These are phyloP conservation scores for Talaromyces thailandensis DNA, from an alignment of 495 filamentous ascomycete species.

Conservation along the genomic window DNA sequence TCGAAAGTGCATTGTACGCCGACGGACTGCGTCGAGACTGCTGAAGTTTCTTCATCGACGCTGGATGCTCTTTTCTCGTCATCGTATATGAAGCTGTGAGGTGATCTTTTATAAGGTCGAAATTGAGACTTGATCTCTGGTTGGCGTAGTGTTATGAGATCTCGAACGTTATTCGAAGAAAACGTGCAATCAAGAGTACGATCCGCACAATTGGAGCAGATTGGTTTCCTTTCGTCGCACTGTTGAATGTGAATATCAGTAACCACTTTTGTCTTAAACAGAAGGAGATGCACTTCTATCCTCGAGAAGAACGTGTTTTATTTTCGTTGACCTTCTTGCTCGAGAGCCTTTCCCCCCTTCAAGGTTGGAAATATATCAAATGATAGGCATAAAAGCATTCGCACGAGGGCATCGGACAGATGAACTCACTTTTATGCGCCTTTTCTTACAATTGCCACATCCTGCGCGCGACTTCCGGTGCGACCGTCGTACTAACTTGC, in stretches of 20 bases:
- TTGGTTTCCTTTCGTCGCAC: constrained; percentile 29
- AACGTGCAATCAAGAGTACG: constrained; percentile 22
- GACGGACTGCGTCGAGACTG: background rate
- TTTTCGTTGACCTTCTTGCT: too few relatives aligned
- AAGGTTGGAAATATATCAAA: constrained; percentile 39
- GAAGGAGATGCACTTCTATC: too few relatives aligned
- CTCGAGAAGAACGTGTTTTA: too few relatives aligned
- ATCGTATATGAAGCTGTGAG: background rate
- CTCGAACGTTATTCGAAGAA: background rate
- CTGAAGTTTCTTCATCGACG: background rate
- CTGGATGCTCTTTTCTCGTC: background rate
- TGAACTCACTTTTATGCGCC: constrained; percentile 42
- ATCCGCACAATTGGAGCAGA: constrained; percentile 21
- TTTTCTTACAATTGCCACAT: constrained; percentile 47
- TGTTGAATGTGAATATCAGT: constrained; percentile 4
- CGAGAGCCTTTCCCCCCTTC: too few relatives aligned
- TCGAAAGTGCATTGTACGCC: background rate
- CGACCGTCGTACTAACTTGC: constrained; percentile 16
- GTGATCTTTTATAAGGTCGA: constrained; percentile 15
- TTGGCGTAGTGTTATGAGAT: background rate
- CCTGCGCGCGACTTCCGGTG: constrained; percentile 51
- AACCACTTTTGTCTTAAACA: too few relatives aligned
- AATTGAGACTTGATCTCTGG: constrained; percentile 13
- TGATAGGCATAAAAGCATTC: too few relatives aligned
- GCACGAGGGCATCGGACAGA: too few relatives aligned